These are phyloP conservation scores for Exophiala spinifera DNA, from an alignment of 2,329 filamentous ascomycete genomes.

Conservation along the genomic window DNA sequence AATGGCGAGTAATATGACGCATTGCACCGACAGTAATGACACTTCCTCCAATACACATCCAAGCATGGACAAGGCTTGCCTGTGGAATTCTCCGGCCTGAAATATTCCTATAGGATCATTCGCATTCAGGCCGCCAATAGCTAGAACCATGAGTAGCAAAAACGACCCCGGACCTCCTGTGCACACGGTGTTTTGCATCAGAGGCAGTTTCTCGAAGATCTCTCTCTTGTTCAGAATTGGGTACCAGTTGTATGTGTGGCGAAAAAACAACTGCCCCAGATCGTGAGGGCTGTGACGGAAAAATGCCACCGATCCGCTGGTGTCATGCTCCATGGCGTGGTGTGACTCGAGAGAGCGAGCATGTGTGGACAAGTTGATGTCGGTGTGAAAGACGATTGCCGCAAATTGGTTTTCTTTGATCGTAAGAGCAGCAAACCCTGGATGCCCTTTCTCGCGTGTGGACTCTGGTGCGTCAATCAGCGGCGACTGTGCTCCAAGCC, in stretches of 20 bases:
- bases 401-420: constrained; percentile 3
- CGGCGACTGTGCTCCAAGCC: neutral
- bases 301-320: constrained; percentile 3
- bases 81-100: constrained; percentile 1
- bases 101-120: constrained; percentile 2
- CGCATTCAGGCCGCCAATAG: constrained; percentile 3
- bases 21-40: constrained; percentile 26
- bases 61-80: constrained; percentile 2
- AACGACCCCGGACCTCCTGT: neutral
- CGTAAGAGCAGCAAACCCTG: neutral
- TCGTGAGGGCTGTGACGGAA: constrained; percentile 2
- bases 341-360: constrained; percentile 1
- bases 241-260: constrained; percentile 3
- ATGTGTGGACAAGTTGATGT: constrained; percentile 1
- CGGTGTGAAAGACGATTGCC: constrained; percentile 5
- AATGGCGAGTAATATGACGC: constrained; percentile 30
- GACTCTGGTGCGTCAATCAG: neutral
- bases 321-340: neutral
- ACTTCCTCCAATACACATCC: constrained; percentile 2
- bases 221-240: constrained; percentile 4
- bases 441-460: neutral
- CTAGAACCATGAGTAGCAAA: constrained; percentile 4
- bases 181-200: constrained; percentile 1
- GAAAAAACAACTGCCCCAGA: constrained; percentile 3
- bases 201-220: constrained; percentile 1